These are phyloP conservation scores for Microbotryomycetes sp. DNA, from an alignment of 1,284 basidiomycete species.

Conservation along the genomic window DNA sequence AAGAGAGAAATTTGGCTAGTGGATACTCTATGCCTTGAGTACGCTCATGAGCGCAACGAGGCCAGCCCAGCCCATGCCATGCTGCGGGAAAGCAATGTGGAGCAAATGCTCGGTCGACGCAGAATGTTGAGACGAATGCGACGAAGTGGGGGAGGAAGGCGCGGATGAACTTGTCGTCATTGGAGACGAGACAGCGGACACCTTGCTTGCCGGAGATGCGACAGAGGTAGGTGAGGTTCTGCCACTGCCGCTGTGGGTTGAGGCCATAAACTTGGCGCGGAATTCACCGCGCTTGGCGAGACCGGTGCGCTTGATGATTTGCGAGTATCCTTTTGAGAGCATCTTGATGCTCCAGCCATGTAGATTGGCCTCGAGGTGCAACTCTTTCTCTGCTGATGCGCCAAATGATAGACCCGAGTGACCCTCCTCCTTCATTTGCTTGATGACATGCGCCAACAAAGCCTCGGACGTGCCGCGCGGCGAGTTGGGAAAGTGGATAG, in stretches of 20 bases:
- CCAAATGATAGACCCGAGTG: not conserved
- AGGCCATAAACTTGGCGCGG: not conserved
- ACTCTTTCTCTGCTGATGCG: not conserved
- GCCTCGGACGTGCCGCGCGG: not conserved
- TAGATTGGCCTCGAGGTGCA: not conserved
- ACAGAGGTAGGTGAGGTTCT: too few relatives aligned
- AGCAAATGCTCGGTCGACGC: not conserved
- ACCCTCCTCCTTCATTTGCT: not conserved
- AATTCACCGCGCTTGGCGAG: not conserved
- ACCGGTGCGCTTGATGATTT: not conserved
- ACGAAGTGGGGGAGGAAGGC: not conserved
- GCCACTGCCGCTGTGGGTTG: too few relatives aligned
- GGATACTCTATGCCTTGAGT: not conserved
- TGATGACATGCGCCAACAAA: not conserved
- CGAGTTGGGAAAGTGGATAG: not conserved
- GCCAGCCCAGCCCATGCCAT: not conserved
- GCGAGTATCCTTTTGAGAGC: not conserved
- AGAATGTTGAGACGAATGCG: not conserved
- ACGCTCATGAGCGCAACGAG: not conserved
- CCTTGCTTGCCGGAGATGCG: too few relatives aligned
- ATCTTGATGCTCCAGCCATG: not conserved
- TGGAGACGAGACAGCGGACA: too few relatives aligned
- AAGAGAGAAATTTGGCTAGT: not conserved
- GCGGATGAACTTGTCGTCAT: not conserved
- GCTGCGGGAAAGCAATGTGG: not conserved